Percentiles rank a stretch among this genome's conserved stretches.
These are phyloP conservation scores for Fusarium graminum DNA, from an alignment of 2,329 filamentous ascomycete species.

Conservation along the genomic window DNA sequence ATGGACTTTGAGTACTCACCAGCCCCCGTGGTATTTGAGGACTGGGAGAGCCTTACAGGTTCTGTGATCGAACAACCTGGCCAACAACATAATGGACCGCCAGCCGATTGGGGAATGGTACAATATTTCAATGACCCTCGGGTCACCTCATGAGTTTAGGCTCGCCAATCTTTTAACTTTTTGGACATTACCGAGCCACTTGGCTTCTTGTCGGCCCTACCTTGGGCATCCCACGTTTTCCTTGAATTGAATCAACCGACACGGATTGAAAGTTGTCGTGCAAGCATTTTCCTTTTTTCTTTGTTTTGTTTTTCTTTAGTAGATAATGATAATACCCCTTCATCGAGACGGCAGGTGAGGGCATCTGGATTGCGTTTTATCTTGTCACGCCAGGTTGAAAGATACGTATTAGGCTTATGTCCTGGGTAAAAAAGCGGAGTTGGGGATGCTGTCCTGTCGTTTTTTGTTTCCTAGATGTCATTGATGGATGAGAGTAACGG, in stretches of 20 bases:
- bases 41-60: constrained; percentile 58
- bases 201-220: constrained; percentile 27
- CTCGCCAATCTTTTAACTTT: constrained; percentile 38
- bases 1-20: constrained; percentile 62
- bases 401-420: constrained; percentile 44
- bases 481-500: constrained; percentile 40
- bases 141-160: constrained; percentile 49
- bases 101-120: constrained; percentile 53
- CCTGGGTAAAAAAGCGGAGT: constrained; percentile 46
- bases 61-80: constrained; percentile 53
- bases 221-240: constrained; percentile 35
- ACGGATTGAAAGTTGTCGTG: constrained; percentile 28
- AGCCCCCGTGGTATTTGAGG: constrained; percentile 55
- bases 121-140: constrained; percentile 53
- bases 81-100: constrained; percentile 42
- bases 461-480: constrained; percentile 45
- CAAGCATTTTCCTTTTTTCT: constrained; percentile 43
- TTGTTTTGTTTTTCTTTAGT: constrained; percentile 45
- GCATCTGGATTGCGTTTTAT: constrained; percentile 44
- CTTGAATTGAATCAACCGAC: constrained; percentile 37
- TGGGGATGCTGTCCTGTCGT: constrained; percentile 45
- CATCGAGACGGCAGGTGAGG: constrained; percentile 49
- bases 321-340: constrained; percentile 55
- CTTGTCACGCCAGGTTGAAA: constrained; percentile 45
- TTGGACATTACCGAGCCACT: constrained; percentile 39